Conservation (phyloP, 108 stramenopile species). For the Tribonema minus region DNA sequence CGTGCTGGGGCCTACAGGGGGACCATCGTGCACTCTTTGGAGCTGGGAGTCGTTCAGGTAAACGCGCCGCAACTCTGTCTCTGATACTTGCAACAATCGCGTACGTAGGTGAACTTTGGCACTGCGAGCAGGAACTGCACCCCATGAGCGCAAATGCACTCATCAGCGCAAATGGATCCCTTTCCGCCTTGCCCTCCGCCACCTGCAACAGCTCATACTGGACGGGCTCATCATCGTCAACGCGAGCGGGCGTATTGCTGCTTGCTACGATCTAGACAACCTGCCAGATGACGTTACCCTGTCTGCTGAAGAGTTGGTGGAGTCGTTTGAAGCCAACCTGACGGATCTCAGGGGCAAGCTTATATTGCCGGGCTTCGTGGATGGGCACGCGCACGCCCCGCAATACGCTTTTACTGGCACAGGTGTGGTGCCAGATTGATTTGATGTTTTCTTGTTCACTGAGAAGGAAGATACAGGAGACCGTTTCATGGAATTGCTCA, state of each 20-base stretch:
- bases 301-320: neutral
- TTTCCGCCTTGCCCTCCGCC: neutral
- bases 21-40: slow-evolving; percentile 4
- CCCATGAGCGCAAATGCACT: neutral
- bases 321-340: neutral
- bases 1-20: slow-evolving; percentile 2
- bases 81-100: too few species aligned
- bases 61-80: neutral
- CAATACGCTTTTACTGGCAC: slow-evolving; percentile 67
- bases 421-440: too few species aligned
- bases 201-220: neutral
- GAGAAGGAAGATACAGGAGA: too few species aligned
- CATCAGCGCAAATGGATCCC: neutral
- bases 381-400: slow-evolving; percentile 66
- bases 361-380: slow-evolving; percentile 48
- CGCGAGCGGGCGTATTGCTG: neutral
- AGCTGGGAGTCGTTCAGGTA: neutral
- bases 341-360: slow-evolving; percentile 25
- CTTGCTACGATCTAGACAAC: neutral
- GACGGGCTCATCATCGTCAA: neutral
- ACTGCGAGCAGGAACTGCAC: neutral
- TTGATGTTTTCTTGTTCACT: too few species aligned
- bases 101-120: neutral
- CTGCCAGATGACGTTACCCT: slow-evolving; percentile 6
- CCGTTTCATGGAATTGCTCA: too few species aligned